A percentile compares a stretch with the other conserved stretches of the same genome.
These are phyloP conservation scores for Hygrocybe coccinea DNA, from an alignment of 768 basidiomycete species.

Conservation along the genomic window DNA sequence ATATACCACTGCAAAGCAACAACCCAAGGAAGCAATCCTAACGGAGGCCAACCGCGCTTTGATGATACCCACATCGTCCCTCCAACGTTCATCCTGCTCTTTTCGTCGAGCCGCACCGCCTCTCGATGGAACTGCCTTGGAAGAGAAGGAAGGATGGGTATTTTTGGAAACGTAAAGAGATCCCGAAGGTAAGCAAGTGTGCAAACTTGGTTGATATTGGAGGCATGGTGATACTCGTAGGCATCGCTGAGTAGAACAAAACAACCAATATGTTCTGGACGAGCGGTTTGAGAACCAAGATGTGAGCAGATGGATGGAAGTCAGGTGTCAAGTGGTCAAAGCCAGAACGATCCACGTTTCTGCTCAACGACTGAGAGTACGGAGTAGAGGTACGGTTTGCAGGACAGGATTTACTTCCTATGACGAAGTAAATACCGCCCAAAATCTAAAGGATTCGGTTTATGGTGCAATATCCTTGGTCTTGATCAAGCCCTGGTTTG, in stretches of 20 bases:
- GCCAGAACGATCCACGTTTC: no score
- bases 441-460: no score
- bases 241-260: no score
- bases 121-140: conserved; percentile 24
- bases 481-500: no score
- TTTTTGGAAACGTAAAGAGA: conserved; percentile 73
- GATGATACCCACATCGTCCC: conserved; percentile 85
- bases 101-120: conserved; percentile 23
- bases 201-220: conserved; percentile 35
- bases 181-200: conserved; percentile 55
- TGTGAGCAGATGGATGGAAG: no score
- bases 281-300: no score
- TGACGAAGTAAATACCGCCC: not conserved
- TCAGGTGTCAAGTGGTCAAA: not conserved
- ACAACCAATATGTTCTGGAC: no score
- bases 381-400: no score
- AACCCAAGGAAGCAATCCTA: conserved; percentile 52
- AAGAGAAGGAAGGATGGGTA: conserved; percentile 51
- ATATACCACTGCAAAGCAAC: conserved; percentile 43
- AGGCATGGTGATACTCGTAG: conserved; percentile 22
- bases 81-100: conserved; percentile 46
- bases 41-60: conserved; percentile 71
- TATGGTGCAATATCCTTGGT: no score
- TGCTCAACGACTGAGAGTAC: no score
- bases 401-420: not conserved